Conservation (phyloP, 2,329 filamentous ascomycete genomes). For the Geosmithia putterillii region DNA sequence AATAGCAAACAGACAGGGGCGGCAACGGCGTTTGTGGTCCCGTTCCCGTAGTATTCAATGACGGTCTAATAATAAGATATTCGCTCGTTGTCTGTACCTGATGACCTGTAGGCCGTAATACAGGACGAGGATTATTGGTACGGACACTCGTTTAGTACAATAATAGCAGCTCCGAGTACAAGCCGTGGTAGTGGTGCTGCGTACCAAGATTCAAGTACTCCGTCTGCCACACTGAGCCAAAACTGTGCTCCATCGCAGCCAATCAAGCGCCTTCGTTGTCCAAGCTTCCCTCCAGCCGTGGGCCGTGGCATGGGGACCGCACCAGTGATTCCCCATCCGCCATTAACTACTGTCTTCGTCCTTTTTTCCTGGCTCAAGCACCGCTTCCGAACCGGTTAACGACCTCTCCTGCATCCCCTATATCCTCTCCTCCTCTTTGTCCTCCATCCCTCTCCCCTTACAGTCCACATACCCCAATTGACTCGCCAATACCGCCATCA, state of each 20-base stretch:
- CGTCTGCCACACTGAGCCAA: background rate
- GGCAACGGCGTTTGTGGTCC: background rate
- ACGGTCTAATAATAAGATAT: no score
- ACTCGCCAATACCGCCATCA: constrained; percentile 32
- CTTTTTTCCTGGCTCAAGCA: background rate
- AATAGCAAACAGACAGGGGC: background rate
- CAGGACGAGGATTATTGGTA: no score
- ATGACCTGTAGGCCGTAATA: no score
- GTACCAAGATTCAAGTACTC: no score
- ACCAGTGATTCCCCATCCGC: background rate
- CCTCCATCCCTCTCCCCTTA: background rate
- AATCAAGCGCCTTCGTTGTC: constrained; percentile 1
- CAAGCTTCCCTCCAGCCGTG: constrained; percentile 3
- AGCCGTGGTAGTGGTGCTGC: no score
- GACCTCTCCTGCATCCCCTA: background rate
- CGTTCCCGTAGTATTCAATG: no score
- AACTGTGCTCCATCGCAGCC: background rate
- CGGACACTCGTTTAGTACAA: no score
- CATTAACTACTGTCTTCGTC: background rate
- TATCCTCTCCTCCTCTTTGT: constrained; percentile 1
- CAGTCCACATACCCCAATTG: constrained; percentile 1
- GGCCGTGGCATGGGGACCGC: background rate
- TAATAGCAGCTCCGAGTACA: no score
- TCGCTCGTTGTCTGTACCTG: no score
- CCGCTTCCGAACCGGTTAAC: background rate